Base-by-base conservation (phyloP, 176 grass and related monocot genomes). In the Lolium multiflorum region DNA sequence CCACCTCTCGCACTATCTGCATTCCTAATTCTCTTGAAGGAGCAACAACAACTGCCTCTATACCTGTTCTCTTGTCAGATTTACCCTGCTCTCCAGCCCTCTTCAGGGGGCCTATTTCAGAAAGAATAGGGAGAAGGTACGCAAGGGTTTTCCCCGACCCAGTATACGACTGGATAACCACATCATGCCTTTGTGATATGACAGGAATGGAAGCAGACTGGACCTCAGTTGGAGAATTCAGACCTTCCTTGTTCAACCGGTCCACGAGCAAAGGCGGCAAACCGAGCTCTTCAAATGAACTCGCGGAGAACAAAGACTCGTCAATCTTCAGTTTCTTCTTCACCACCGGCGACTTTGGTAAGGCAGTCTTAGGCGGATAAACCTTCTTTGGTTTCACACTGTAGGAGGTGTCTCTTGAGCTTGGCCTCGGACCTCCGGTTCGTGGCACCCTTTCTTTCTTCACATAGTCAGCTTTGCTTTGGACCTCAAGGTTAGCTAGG, bases 21-120 rank as follows among this genome's bases (percentile, higher is more conserved):
- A 98, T 98, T 41, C 88, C 93, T 44, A 98, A 83, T 79, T 98
- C 96, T 85, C 96, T 96, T 12, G 96, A 98, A 84, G 96, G 96
- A 86, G 93, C 96, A 57, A 98, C 88, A 24, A 98, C 90, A 35
- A 98, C 93, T 44, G 96, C 93, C 83, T 96, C 96, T 72, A 96
- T 52, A 57, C 90, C 88, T 82, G 89, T 81, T 85, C 87, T 89
- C 87, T 92, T 88, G 21, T 91, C 83, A 84, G 85, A 82, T 67
- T 50, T 74, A 61, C 49, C 84, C 87, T 84, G 74, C 25, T 90
- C 86, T 59, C 50, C 17, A 81, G 83, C 17, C 60, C 73, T 89
- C 83, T 95, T 98, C 51, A 95, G 35, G 35, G 93, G 93, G 0
- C 96, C 93, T 51, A 96, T 88, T 76, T 98, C 82, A 7, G 91